phyloP scores from a whole-genome alignment of 1,139 yeast species.

The Keqinozyma sinolaborantium region DNA sequence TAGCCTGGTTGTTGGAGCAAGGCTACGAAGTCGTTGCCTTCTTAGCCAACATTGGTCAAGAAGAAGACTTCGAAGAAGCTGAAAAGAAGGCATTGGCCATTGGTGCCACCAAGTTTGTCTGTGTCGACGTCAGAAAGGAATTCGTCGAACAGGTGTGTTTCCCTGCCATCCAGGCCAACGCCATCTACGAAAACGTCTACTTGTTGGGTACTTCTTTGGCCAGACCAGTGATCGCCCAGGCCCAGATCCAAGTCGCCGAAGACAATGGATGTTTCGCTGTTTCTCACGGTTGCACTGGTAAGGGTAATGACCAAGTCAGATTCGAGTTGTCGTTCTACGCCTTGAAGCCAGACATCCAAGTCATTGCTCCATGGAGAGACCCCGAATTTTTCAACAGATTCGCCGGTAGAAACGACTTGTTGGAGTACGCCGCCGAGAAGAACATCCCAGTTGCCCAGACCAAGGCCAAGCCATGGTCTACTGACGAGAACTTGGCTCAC shows the following conservation, averaged over 20 bases:
- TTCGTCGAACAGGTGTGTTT: slow-evolving; percentile 84
- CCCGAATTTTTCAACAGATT: slow-evolving; percentile 92
- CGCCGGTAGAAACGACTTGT: slow-evolving; percentile 94
- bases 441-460: slow-evolving; percentile 95
- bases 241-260: slow-evolving; percentile 95
- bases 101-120: slow-evolving; percentile 94
- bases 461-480: slow-evolving; percentile 98
- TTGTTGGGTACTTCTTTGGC: slow-evolving; percentile 95
- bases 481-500: slow-evolving; percentile 98
- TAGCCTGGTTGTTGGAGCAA: slow-evolving; percentile 96
- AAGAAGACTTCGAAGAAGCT: slow-evolving; percentile 98
- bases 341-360: slow-evolving; percentile 92
- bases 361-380: slow-evolving; percentile 99
- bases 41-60: slow-evolving; percentile 97
- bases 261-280: slow-evolving; percentile 98
- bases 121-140: slow-evolving; percentile 92
- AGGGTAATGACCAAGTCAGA: slow-evolving; percentile 99
- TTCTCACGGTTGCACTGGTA: slow-evolving; percentile 98
- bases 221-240: slow-evolving; percentile 97
- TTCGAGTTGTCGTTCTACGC: slow-evolving; percentile 97
- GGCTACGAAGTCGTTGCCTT: slow-evolving; percentile 98
- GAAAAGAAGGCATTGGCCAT: slow-evolving; percentile 92
- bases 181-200: slow-evolving; percentile 95
- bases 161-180: slow-evolving; percentile 97
- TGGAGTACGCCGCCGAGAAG: slow-evolving; percentile 90